Evolutionary conservation across 495 filamentous ascomycete species (phyloP).

Genomic region (Penicillium diatomitis): DNA sequence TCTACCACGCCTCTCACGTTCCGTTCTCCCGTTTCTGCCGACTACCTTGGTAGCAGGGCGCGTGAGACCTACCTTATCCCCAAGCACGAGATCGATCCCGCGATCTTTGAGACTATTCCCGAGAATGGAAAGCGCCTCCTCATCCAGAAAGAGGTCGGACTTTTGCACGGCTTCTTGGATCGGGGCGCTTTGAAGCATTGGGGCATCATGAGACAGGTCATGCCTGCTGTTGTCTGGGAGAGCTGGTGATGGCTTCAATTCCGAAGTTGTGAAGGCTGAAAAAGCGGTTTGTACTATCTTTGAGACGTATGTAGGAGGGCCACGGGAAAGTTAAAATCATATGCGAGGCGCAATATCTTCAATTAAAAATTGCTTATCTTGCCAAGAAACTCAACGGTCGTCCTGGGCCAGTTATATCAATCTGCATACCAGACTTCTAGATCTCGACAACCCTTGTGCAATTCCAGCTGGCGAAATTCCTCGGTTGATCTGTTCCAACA

Average conservation of each 20-base stretch:
- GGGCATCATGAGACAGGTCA: slow-evolving; percentile 77
- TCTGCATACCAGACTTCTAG: too few species aligned
- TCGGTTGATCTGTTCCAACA: too few species aligned
- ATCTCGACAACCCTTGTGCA: too few species aligned
- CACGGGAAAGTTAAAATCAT: neutral
- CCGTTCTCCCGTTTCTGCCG: slow-evolving; percentile 52
- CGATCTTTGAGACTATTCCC: slow-evolving; percentile 32
- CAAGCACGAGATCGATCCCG: slow-evolving; percentile 57
- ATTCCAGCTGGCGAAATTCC: too few species aligned
- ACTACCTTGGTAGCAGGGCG: slow-evolving; percentile 63
- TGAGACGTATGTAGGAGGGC: too few species aligned
- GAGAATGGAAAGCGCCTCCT: slow-evolving; percentile 22
- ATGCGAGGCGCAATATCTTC: neutral
- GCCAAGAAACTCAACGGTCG: too few species aligned
- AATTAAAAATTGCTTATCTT: too few species aligned
- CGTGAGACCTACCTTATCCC: slow-evolving; percentile 63
- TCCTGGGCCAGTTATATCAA: too few species aligned
- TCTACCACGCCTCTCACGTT: slow-evolving; percentile 46
- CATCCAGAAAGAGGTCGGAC: slow-evolving; percentile 34
- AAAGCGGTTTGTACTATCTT: neutral
- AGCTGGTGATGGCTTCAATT: slow-evolving; percentile 52
- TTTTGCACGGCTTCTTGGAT: slow-evolving; percentile 61
- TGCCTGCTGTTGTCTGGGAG: slow-evolving; percentile 78
- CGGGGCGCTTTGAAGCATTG: slow-evolving; percentile 75
- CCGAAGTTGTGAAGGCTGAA: neutral